Evolutionary conservation across 345 rosid species (phyloP), one percentile per base, ranked within the genome.

Genomic region (Microcos paniculata): DNA sequence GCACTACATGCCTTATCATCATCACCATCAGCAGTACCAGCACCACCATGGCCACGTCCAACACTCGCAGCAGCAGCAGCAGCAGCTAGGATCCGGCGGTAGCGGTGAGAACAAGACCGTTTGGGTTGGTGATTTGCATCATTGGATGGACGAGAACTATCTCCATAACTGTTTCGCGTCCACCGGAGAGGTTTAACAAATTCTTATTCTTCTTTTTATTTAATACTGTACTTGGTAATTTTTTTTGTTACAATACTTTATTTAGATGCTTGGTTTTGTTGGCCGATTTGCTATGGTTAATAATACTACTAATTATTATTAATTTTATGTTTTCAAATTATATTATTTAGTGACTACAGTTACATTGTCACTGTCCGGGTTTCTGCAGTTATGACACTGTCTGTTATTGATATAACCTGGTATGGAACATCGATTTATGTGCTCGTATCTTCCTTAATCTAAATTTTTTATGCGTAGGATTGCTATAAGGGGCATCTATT

Each of bases 111-210:
- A 93, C 76, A 90, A 87, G 78, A 87, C 98, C 8, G 63, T 96
- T 48, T 96, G 99, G 99, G 88, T 93, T 72, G 99, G 99, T 30
- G 99, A 96, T 85, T 90, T 96, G 85, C 91, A 89, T 82, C 97
- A 87, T 38, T 96, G 99, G 99, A 93, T 96, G 99, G 98, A 96
- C 55, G 99, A 96, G 85, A 89, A 33, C 72, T 93, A 96, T 74
- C 91, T 91, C 55, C 92, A 93, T 48, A 87, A 70, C 71, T 89
- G 91, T 76, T 95, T 95, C 53, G 91, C 73, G 82, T 84, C 91
- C 57, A 79, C 90, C 5, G 91, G 93, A 75, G 99, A 93, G 98
- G 98, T 95, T 61, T 48, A 24, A 51, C 38, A 62, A 45, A 6
- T 16, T 49, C 24, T 69, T 24, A 30, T 69, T 30, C 48, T 8